Base-by-base conservation (phyloP, 1,284 basidiomycete species). In the Microbotryum silenes-acaulis region DNA sequence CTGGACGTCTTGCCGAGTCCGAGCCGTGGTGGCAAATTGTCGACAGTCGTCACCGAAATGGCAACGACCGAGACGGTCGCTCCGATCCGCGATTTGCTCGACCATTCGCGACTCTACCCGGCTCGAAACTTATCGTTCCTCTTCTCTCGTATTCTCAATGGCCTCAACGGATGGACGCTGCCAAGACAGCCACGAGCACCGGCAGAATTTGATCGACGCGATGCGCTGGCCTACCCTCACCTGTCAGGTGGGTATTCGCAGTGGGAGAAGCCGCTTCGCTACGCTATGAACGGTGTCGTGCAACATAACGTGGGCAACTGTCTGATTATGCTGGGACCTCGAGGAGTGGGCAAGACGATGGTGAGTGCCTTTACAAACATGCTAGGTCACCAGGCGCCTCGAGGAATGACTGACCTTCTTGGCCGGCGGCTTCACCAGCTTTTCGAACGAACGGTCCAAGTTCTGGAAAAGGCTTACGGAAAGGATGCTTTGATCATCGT, bases 401-500 rank as follows among this genome's bases (percentile, higher is more conserved):
- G 29, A 16, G 14, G 44, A 29, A 5, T 5, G 18, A 51, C 52
- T 51, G 48, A 57, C 31, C 3, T 18, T 31, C 21, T 6, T 27
- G 2, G 10, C 9, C 5, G 3, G 6, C 9, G 3, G 6, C 9
- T 0, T 25, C 1, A 9, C 16, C 59, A 70, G 67, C 49, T 72
- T 45, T 60, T 72, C 37, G 64, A 72, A 14, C 64, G 69, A 23
- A 64, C 62, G 18, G 44, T 72, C 47, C 45, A 57, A 7, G 48
- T 68, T 2, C 53, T 72, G 8, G 46, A 51, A 14, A 44, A 59
- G 42, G 64, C 61, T 3, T 54, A 68, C 53, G 66, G 65, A 25
- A 6, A 57, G 14, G 54, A 66, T 27, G 47, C 55, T 83, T 88
- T 72, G 0, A 85, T 94, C 61, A 74, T 91, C 47, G 81, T 97